phyloP scores from a whole-genome alignment of 2,329 filamentous ascomycete genomes.

The Diaporthe sp. region DNA sequence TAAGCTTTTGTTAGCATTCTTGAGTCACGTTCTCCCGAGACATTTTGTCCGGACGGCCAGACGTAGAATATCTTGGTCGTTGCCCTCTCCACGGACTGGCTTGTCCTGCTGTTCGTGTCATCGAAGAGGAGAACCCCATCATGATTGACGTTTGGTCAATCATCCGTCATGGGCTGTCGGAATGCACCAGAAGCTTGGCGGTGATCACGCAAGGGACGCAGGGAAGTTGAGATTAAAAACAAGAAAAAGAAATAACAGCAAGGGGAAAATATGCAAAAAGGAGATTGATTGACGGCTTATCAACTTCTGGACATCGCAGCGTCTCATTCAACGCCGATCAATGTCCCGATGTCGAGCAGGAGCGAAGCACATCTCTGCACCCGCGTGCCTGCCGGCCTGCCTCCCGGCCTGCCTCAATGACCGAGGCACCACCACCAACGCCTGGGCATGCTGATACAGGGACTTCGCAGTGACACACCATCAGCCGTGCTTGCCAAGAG shows the following conservation, averaged over 20 bases:
- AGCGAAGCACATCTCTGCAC: background rate
- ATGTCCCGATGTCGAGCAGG: background rate
- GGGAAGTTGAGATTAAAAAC: background rate
- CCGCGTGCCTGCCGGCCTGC: background rate
- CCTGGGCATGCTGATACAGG: background rate
- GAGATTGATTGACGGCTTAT: background rate
- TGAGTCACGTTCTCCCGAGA: conserved; percentile 17
- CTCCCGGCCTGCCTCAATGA: background rate
- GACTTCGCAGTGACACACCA: background rate
- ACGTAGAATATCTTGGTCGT: background rate
- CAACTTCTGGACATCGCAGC: background rate
- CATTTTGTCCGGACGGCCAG: background rate
- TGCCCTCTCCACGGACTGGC: background rate
- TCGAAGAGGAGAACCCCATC: background rate
- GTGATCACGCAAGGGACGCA: conserved; percentile 16
- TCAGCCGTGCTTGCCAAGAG: background rate
- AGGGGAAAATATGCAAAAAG: background rate
- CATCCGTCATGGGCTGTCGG: background rate
- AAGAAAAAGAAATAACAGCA: background rate
- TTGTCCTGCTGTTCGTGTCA: background rate
- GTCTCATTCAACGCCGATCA: background rate
- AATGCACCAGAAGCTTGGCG: conserved; percentile 11
- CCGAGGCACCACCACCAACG: background rate
- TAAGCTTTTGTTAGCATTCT: conserved; percentile 17
- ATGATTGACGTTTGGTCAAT: background rate